Conservation (phyloP, 257 asterid genomes). For the Solanum chilense region DNA sequence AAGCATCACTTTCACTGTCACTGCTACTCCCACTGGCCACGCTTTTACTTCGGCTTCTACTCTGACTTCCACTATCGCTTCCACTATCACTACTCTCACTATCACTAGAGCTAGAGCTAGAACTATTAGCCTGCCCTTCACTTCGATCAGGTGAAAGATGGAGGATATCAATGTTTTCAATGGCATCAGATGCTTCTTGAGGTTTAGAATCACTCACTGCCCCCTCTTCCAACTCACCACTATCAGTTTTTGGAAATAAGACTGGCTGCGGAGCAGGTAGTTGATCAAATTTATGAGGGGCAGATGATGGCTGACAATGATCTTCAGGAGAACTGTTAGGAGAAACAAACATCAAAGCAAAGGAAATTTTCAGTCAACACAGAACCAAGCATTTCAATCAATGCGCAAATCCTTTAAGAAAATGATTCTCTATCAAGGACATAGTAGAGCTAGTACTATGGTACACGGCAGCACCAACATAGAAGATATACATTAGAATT, state of each 20-base stretch:
- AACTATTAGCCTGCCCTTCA: constrained; percentile 47
- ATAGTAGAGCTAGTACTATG: background rate
- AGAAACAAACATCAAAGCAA: background rate
- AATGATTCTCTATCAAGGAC: background rate
- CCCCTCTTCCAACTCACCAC: constrained; percentile 36
- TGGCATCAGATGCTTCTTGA: constrained; percentile 21
- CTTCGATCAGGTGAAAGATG: constrained; percentile 40
- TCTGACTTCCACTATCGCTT: constrained; percentile 55
- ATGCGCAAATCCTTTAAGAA: background rate
- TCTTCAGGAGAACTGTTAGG: constrained; percentile 60
- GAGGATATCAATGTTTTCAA: constrained; percentile 32
- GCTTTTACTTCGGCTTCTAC: constrained; percentile 59
- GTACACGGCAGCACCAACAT: background rate
- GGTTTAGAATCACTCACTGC: constrained; percentile 33
- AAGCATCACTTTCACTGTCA: constrained; percentile 77
- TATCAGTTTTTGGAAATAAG: constrained; percentile 24
- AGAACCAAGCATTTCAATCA: background rate
- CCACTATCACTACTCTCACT: constrained; percentile 64
- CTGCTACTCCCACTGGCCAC: constrained; percentile 71
- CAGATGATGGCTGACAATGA: constrained; percentile 31
- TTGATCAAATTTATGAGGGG: constrained; percentile 36
- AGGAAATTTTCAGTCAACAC: constrained; percentile 4
- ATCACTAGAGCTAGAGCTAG: constrained; percentile 58
- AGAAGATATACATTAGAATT: background rate
- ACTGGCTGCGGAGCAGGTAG: constrained; percentile 31